Conservation (phyloP, 306 rosid species). For the Mimosa pudica region DNA sequence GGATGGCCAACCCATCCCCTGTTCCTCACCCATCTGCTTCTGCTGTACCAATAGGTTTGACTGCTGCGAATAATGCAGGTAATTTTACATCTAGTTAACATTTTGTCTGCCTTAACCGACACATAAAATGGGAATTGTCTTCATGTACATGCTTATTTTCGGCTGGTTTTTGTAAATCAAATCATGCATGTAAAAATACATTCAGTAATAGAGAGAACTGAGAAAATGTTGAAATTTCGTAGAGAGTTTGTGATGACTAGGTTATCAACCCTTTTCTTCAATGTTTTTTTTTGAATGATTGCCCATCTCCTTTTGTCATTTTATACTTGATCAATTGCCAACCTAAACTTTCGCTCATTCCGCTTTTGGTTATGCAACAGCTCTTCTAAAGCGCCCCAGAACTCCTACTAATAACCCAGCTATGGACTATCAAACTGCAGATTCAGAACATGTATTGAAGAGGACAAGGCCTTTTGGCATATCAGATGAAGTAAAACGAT, state of each 20-base stretch:
- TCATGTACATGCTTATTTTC: slow-evolving; percentile 12
- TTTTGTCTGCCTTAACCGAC: slow-evolving; percentile 4
- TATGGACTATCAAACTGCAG: slow-evolving; percentile 98
- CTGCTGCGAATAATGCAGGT: slow-evolving; percentile 78
- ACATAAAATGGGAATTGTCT: slow-evolving; percentile 16
- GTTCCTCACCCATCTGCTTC: slow-evolving; percentile 94
- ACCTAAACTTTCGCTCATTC: slow-evolving; percentile 34
- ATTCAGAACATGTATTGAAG: slow-evolving; percentile 93
- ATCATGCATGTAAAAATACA: slow-evolving; percentile 24
- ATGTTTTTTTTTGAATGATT: background rate
- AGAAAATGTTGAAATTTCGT: slow-evolving; percentile 24
- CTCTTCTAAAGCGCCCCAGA: slow-evolving; percentile 94
- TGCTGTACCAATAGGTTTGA: slow-evolving; percentile 89
- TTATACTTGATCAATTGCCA: slow-evolving; percentile 15
- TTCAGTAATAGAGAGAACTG: slow-evolving; percentile 13
- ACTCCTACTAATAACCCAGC: slow-evolving; percentile 89
- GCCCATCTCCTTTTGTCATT: background rate
- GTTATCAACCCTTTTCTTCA: background rate
- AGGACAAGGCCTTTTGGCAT: slow-evolving; percentile 90
- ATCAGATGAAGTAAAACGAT: slow-evolving; percentile 75
- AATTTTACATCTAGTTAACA: slow-evolving; percentile 21
- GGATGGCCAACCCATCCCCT: slow-evolving; percentile 95
- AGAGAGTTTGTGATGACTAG: slow-evolving; percentile 3
- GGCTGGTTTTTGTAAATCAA: slow-evolving; percentile 4
- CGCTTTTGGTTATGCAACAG: slow-evolving; percentile 52